These are phyloP conservation scores for Penicillium pancosmium DNA, from an alignment of 495 filamentous ascomycete genomes.

Conservation along the genomic window DNA sequence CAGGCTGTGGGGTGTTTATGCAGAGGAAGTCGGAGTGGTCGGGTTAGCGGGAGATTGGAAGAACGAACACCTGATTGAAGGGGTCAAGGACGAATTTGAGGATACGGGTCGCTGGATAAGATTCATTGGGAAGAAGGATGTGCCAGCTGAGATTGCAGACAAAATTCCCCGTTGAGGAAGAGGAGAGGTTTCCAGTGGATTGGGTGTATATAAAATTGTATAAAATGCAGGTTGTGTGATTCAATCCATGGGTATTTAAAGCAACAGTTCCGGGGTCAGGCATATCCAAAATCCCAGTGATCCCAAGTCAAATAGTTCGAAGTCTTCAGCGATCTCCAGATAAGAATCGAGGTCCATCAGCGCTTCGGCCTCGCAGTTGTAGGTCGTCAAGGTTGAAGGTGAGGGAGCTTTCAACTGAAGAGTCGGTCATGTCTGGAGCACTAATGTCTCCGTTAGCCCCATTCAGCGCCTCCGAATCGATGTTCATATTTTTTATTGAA, in stretches of 20 bases:
- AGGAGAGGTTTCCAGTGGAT: no score
- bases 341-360: background rate
- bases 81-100: constrained; percentile 12
- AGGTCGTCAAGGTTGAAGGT: background rate
- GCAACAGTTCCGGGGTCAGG: background rate
- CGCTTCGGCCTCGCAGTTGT: background rate
- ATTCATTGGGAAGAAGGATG: constrained; percentile 14
- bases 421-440: background rate
- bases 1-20: constrained; percentile 8
- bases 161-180: constrained; percentile 1
- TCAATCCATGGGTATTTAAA: no score
- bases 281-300: constrained; percentile 8
- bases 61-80: constrained; percentile 1
- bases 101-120: constrained; percentile 12
- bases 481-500: background rate
- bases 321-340: constrained; percentile 7
- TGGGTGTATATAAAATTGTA: no score
- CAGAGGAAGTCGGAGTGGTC: constrained; percentile 9
- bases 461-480: background rate
- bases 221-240: no score
- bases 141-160: constrained; percentile 8
- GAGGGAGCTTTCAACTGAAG: background rate
- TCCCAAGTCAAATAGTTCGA: constrained; percentile 14
- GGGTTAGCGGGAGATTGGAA: constrained; percentile 12
- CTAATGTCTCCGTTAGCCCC: background rate